Conservation (phyloP, 1,284 basidiomycete genomes). For the Leccinum fuscescens region DNA sequence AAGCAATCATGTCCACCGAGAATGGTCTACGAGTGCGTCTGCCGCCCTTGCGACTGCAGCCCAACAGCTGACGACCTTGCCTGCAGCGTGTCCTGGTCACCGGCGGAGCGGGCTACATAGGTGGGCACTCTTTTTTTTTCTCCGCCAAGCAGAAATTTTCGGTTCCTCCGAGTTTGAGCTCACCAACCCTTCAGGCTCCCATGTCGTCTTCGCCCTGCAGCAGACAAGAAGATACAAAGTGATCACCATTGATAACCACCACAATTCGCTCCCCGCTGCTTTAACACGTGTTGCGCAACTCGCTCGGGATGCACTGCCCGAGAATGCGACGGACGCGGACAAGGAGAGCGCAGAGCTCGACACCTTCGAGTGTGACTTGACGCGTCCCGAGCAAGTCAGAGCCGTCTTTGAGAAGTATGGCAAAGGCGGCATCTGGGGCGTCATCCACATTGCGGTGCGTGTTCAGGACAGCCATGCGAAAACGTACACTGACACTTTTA, state of each 20-base stretch:
- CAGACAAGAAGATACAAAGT: constrained; percentile 89
- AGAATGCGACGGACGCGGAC: constrained; percentile 62
- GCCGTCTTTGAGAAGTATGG: constrained; percentile 81
- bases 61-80: constrained; percentile 14
- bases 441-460: constrained; percentile 90
- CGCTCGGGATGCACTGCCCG: constrained; percentile 67
- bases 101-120: constrained; percentile 84
- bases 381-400: constrained; percentile 67
- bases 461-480: not conserved
- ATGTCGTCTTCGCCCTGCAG: constrained; percentile 85
- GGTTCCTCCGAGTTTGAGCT: constrained; percentile 4
- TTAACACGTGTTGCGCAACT: constrained; percentile 76
- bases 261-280: constrained; percentile 82
- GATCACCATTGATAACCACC: constrained; percentile 89
- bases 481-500: not conserved
- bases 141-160: constrained; percentile 1
- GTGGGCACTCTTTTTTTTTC: constrained; percentile 36
- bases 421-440: constrained; percentile 95
- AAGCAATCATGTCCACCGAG: constrained; percentile 30
- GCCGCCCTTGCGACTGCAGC: constrained; percentile 9
- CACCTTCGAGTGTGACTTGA: constrained; percentile 71
- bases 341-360: constrained; percentile 71
- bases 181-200: constrained; percentile 62
- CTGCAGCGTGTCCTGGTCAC: constrained; percentile 74
- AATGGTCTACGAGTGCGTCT: constrained; percentile 33